Conservation (phyloP, 2,329 filamentous ascomycete genomes). For the Diplodia sapinea region DNA sequence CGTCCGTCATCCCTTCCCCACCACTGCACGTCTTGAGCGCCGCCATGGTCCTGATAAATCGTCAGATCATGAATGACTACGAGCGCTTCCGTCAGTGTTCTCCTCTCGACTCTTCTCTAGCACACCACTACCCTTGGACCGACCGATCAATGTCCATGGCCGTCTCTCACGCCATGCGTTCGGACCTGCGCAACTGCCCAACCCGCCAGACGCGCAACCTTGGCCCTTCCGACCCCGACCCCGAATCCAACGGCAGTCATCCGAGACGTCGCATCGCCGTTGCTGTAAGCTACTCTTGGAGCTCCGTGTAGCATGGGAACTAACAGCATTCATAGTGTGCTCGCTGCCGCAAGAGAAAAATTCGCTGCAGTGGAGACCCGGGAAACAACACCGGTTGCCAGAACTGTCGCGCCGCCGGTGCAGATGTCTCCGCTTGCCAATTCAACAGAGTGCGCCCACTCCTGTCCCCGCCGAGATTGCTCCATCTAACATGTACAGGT, state of each 20-base stretch:
- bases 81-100: constrained; percentile 29
- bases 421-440: constrained; percentile 66
- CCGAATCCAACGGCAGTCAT: constrained; percentile 42
- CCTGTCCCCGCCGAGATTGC: too few relatives aligned
- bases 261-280: constrained; percentile 58
- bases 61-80: constrained; percentile 30
- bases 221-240: constrained; percentile 40
- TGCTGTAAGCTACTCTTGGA: constrained; percentile 41
- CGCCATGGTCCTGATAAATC: constrained; percentile 18
- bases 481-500: constrained; percentile 17
- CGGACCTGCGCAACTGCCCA: constrained; percentile 21
- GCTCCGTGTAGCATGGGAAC: background rate
- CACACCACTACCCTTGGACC: constrained; percentile 25
- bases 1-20: constrained; percentile 23
- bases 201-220: constrained; percentile 24
- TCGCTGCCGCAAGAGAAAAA: constrained; percentile 90
- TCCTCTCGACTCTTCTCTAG: constrained; percentile 21
- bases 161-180: constrained; percentile 27
- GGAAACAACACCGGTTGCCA: constrained; percentile 78
- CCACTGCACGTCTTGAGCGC: constrained; percentile 3
- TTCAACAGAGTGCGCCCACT: constrained; percentile 72
- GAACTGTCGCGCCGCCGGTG: constrained; percentile 79
- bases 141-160: constrained; percentile 24
- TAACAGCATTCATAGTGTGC: constrained; percentile 66
- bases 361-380: constrained; percentile 86